Evolutionary conservation across 2,329 filamentous ascomycete species (phyloP).

Genomic region (Colletotrichum destructivum): DNA sequence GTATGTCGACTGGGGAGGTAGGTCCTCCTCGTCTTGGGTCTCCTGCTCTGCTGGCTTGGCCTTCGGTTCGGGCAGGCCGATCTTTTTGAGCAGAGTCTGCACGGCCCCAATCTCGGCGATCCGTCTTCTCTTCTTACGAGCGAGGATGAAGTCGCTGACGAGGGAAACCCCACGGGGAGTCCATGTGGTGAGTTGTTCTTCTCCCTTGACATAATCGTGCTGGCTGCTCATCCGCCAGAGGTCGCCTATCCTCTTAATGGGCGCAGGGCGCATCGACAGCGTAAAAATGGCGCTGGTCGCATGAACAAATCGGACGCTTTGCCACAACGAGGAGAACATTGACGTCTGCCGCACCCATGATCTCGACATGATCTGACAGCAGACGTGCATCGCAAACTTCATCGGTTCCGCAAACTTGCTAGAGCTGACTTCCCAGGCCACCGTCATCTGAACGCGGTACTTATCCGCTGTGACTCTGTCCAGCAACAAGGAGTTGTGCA

Average conservation of each 20-base stretch:
- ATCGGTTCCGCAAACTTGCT: constrained; percentile 90
- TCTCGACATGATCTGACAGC: constrained; percentile 86
- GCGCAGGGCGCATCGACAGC: constrained; percentile 86
- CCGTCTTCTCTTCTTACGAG: constrained; percentile 81
- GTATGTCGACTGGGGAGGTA: constrained; percentile 55
- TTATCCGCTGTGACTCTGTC: constrained; percentile 94
- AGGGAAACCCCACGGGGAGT: constrained; percentile 90
- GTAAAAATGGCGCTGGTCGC: constrained; percentile 91
- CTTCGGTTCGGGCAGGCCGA: constrained; percentile 63
- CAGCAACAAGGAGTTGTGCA: constrained; percentile 93
- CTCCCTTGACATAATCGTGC: constrained; percentile 95
- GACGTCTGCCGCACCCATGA: constrained; percentile 89
- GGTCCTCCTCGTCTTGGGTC: constrained; percentile 53
- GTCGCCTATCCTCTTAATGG: constrained; percentile 92
- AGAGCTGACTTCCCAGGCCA: constrained; percentile 89
- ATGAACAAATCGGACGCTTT: constrained; percentile 86
- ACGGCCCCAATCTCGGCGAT: constrained; percentile 85
- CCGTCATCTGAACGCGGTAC: constrained; percentile 88
- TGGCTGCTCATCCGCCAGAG: constrained; percentile 97
- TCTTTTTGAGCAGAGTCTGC: constrained; percentile 75
- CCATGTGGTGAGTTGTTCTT: constrained; percentile 90
- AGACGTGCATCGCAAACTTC: constrained; percentile 85
- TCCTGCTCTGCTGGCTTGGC: constrained; percentile 51
- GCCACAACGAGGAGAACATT: constrained; percentile 90
- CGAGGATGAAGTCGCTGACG: constrained; percentile 87